Evolutionary conservation across 2,329 filamentous ascomycete genomes (phyloP).

Genomic region (Clonostachys rosea): DNA sequence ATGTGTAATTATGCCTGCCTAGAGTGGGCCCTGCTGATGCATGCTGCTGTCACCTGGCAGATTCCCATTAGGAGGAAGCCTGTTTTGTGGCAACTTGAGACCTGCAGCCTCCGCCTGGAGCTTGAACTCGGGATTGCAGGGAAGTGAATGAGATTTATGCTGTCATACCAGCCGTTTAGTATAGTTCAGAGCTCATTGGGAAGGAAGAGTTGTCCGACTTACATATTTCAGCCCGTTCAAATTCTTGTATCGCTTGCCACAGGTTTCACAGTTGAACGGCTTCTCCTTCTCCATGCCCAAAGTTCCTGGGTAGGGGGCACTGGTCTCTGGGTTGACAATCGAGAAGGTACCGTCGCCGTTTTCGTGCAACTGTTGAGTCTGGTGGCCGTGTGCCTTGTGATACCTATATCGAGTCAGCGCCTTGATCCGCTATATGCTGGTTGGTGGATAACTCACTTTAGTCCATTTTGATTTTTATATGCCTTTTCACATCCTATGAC

Average conservation of each 20-base stretch:
- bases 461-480: conserved; percentile 98
- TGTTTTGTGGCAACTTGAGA: conserved; percentile 24
- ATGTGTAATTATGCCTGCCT: no score
- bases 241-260: conserved; percentile 98
- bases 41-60: no score
- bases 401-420: conserved; percentile 41
- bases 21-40: no score
- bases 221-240: conserved; percentile 96
- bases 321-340: conserved; percentile 95
- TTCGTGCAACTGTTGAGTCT: conserved; percentile 93
- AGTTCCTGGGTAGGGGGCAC: conserved; percentile 89
- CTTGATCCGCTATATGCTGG: conserved; percentile 1
- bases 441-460: conserved; percentile 67
- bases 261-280: conserved; percentile 94
- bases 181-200: not conserved
- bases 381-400: conserved; percentile 82
- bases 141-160: conserved; percentile 78
- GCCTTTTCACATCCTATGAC: conserved; percentile 99
- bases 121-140: conserved; percentile 79
- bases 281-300: conserved; percentile 99
- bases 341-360: conserved; percentile 97
- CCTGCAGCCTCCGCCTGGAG: conserved; percentile 37
- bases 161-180: conserved; percentile 28
- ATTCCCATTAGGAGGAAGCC: no score
- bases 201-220: conserved; percentile 22